These are phyloP conservation scores for Aspergillus bridgeri DNA, from an alignment of 495 filamentous ascomycete species.

Conservation along the genomic window DNA sequence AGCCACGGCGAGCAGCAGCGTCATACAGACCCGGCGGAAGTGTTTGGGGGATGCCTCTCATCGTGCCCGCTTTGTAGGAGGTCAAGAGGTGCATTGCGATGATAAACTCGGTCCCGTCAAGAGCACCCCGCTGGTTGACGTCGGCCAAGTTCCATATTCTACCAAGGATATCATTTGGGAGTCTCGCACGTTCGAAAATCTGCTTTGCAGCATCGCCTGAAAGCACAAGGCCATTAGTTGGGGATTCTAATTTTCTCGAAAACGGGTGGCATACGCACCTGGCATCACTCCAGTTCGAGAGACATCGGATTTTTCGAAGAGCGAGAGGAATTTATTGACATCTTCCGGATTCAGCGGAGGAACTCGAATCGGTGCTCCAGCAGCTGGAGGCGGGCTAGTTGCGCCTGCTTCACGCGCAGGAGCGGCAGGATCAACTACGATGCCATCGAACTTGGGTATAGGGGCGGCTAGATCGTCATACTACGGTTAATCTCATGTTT, in stretches of 20 bases:
- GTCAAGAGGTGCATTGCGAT: slow-evolving; percentile 97
- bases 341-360: slow-evolving; percentile 87
- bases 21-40: slow-evolving; percentile 88
- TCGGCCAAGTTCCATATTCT: slow-evolving; percentile 95
- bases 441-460: slow-evolving; percentile 86
- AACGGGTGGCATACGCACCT: slow-evolving; percentile 41
- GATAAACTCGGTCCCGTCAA: slow-evolving; percentile 91
- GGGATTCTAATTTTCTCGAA: background rate
- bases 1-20: slow-evolving; percentile 72
- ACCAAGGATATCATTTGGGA: slow-evolving; percentile 86
- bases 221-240: slow-evolving; percentile 1
- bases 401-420: slow-evolving; percentile 39
- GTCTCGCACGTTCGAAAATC: slow-evolving; percentile 88
- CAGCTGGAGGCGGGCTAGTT: slow-evolving; percentile 58
- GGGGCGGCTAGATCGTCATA: slow-evolving; percentile 62
- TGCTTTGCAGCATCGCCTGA: slow-evolving; percentile 79
- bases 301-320: slow-evolving; percentile 86
- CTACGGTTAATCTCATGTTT: slow-evolving; percentile 15
- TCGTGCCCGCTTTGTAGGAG: slow-evolving; percentile 77
- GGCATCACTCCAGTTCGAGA: slow-evolving; percentile 71
- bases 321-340: slow-evolving; percentile 73
- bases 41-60: slow-evolving; percentile 74
- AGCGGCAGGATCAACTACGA: slow-evolving; percentile 33
- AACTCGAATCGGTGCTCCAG: slow-evolving; percentile 76
- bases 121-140: slow-evolving; percentile 81